A percentile compares a stretch with the other conserved stretches of the same genome.
phyloP scores from a whole-genome alignment of 805 yeast genomes.

The Schwanniomyces polymorphus region DNA sequence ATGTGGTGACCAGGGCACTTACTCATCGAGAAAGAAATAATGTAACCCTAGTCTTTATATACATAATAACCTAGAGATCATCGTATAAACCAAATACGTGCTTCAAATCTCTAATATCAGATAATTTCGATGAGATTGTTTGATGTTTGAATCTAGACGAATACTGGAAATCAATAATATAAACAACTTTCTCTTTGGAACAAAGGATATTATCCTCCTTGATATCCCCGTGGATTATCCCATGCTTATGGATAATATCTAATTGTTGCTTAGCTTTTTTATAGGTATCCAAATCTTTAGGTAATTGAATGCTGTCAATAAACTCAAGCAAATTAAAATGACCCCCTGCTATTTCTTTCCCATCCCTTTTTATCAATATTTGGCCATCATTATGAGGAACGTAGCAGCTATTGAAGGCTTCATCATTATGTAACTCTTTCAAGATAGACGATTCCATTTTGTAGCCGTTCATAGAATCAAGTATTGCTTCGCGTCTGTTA shows the following conservation, averaged over 20 bases:
- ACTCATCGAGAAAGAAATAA: too few species aligned
- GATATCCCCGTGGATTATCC: constrained; percentile 7
- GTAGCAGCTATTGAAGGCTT: background rate
- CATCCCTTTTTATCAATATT: background rate
- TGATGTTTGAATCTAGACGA: background rate
- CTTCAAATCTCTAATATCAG: background rate
- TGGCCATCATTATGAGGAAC: too few species aligned
- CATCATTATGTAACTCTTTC: background rate
- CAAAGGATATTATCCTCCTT: constrained; percentile 1
- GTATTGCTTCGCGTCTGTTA: background rate
- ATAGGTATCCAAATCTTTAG: background rate
- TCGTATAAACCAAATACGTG: too few species aligned
- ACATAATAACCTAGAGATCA: too few species aligned
- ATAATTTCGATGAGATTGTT: background rate
- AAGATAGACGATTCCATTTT: background rate
- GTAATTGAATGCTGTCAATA: background rate
- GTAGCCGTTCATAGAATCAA: background rate
- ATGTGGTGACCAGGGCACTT: too few species aligned
- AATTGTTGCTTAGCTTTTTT: constrained; percentile 2
- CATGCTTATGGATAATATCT: too few species aligned
- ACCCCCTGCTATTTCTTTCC: background rate
- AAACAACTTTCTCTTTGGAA: constrained; percentile 1
- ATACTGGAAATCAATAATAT: too few species aligned
- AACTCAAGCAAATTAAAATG: background rate
- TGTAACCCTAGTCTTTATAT: too few species aligned